phyloP scores from a whole-genome alignment of 2,329 filamentous ascomycete genomes.

The Graphilbum sp. region DNA sequence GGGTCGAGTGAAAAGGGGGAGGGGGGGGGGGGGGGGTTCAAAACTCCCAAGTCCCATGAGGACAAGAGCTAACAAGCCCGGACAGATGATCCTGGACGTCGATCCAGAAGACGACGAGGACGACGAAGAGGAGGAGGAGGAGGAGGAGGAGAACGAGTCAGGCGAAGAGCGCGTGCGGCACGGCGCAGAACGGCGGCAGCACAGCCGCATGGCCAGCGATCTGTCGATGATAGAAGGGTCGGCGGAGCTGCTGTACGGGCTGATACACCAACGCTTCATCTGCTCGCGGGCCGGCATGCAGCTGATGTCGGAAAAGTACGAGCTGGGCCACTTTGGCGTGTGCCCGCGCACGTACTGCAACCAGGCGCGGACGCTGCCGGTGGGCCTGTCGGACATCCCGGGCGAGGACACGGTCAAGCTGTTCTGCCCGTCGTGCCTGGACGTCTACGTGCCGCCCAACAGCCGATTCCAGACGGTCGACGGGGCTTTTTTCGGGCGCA shows the following conservation, averaged over 20 bases:
- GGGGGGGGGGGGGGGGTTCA: neutral
- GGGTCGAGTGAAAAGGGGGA: too few species aligned
- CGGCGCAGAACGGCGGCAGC: constrained; percentile 55
- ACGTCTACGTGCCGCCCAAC: constrained; percentile 95
- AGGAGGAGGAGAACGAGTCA: constrained; percentile 56
- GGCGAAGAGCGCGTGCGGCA: constrained; percentile 42
- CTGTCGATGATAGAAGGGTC: constrained; percentile 92
- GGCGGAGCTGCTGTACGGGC: constrained; percentile 92
- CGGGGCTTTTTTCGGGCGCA: constrained; percentile 94
- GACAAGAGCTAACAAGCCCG: too few species aligned
- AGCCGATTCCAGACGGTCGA: constrained; percentile 95
- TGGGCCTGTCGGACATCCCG: constrained; percentile 85
- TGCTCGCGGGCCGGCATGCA: constrained; percentile 92
- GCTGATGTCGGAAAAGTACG: constrained; percentile 99
- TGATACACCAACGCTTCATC: constrained; percentile 98
- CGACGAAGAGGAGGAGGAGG: constrained; percentile 65
- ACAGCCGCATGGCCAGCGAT: constrained; percentile 76
- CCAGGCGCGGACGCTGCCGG: constrained; percentile 75
- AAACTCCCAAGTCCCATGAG: too few species aligned
- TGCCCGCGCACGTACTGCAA: constrained; percentile 93
- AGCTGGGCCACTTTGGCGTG: constrained; percentile 85
- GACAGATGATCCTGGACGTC: constrained; percentile 88
- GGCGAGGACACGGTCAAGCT: constrained; percentile 97
- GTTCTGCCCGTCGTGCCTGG: constrained; percentile 90
- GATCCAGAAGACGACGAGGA: constrained; percentile 92